A percentile compares a stretch with the other conserved stretches of the same genome.
Evolutionary conservation across 2,329 filamentous ascomycete genomes (phyloP).

Genomic region (Colletotrichum magnum): DNA sequence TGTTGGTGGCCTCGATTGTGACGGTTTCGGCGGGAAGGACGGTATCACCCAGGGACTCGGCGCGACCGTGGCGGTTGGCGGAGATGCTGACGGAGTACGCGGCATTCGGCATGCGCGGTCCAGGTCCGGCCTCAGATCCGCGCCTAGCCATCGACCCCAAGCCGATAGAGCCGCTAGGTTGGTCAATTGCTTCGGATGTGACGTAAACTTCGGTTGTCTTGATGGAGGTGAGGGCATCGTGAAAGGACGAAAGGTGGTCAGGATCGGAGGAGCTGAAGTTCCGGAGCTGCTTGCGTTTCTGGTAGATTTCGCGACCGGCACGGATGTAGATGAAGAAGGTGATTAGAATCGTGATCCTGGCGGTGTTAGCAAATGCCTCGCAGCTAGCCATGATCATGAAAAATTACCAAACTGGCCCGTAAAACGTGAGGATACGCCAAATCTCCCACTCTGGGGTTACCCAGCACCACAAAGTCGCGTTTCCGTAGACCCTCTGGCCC

Average conservation of each 20-base stretch:
- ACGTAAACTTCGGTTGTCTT: conserved; percentile 77
- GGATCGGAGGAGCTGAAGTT: conserved; percentile 65
- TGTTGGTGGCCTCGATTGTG: conserved; percentile 21
- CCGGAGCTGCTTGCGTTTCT: conserved; percentile 73
- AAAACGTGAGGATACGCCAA: conserved; percentile 82
- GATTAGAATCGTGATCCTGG: conserved; percentile 71
- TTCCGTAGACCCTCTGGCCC: conserved; percentile 76
- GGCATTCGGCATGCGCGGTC: conserved; percentile 20
- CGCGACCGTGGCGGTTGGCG: conserved; percentile 47
- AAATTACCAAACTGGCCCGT: conserved; percentile 77
- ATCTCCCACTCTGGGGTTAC: conserved; percentile 76
- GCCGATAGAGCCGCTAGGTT: conserved; percentile 47
- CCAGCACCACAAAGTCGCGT: conserved; percentile 88
- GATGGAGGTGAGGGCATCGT: conserved; percentile 62
- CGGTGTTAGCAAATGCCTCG: conserved; percentile 37
- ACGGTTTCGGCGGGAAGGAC: conserved; percentile 48
- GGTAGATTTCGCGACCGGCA: conserved; percentile 77
- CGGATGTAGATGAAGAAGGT: conserved; percentile 77
- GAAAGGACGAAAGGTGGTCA: conserved; percentile 54
- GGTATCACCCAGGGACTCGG: conserved; percentile 45
- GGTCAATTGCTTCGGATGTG: conserved; percentile 63
- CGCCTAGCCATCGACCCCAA: conserved; percentile 50
- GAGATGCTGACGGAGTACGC: conserved; percentile 63
- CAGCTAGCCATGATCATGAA: background rate
- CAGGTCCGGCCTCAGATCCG: conserved; percentile 37